Conservation (phyloP, 2,329 filamentous ascomycete genomes). For the Gnomoniopsis smithogilvyi region DNA sequence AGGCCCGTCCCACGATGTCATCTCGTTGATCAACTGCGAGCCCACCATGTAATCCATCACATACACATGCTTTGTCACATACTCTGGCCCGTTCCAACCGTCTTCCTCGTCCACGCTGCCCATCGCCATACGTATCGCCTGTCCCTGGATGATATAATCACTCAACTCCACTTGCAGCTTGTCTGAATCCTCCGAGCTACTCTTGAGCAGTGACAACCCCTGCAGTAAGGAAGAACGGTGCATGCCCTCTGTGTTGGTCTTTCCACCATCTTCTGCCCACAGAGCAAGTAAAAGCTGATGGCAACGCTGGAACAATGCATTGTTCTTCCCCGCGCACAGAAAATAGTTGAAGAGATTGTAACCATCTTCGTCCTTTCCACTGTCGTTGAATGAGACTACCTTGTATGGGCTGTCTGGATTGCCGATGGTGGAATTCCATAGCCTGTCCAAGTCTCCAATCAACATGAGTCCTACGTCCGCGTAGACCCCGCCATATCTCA, state of each 20-base stretch:
- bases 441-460: constrained; percentile 52
- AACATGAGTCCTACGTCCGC: constrained; percentile 55
- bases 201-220: constrained; percentile 36
- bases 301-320: constrained; percentile 43
- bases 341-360: constrained; percentile 48
- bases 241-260: constrained; percentile 49
- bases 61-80: constrained; percentile 45
- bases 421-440: constrained; percentile 49
- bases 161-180: constrained; percentile 41
- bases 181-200: constrained; percentile 32
- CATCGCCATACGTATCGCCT: constrained; percentile 49
- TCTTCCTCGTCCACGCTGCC: constrained; percentile 47
- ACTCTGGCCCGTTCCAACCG: constrained; percentile 52
- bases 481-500: constrained; percentile 56
- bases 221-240: constrained; percentile 42
- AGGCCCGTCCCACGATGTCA: constrained; percentile 48
- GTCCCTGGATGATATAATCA: constrained; percentile 57
- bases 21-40: constrained; percentile 49
- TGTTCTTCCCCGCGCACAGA: constrained; percentile 32
- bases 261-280: constrained; percentile 43
- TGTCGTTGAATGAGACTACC: constrained; percentile 43
- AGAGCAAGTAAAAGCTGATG: constrained; percentile 49
- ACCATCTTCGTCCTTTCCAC: constrained; percentile 25
- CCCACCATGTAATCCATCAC: constrained; percentile 47
- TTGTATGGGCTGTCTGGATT: constrained; percentile 44